These are phyloP conservation scores for Aspergillus felis DNA, from an alignment of 2,329 filamentous ascomycete species.

Conservation along the genomic window DNA sequence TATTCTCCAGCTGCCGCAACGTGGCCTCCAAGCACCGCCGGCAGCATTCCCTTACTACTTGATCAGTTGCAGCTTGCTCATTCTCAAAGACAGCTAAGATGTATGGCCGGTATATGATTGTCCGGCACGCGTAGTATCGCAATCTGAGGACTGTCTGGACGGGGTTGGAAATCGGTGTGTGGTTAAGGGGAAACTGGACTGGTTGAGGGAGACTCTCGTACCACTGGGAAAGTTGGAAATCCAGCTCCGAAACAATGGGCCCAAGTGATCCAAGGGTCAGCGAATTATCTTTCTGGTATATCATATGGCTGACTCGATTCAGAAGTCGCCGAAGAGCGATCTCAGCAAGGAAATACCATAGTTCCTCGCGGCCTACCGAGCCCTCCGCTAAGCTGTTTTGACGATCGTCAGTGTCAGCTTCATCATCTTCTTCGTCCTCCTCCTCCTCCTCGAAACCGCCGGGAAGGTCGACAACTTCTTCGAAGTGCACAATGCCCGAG, in stretches of 20 bases:
- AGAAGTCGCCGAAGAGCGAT: slow-evolving; percentile 73
- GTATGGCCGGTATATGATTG: slow-evolving; percentile 81
- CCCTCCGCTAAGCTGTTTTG: slow-evolving; percentile 40
- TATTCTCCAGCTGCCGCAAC: slow-evolving; percentile 73
- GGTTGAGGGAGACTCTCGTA: slow-evolving; percentile 72
- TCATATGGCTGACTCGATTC: slow-evolving; percentile 73
- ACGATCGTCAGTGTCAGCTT: slow-evolving; percentile 6
- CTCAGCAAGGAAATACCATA: slow-evolving; percentile 84
- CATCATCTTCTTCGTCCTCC: slow-evolving; percentile 46
- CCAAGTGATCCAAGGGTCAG: slow-evolving; percentile 69
- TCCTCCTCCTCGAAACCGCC: slow-evolving; percentile 68
- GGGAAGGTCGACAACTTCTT: slow-evolving; percentile 74
- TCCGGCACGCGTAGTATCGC: slow-evolving; percentile 79
- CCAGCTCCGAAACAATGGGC: slow-evolving; percentile 73
- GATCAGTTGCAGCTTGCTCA: slow-evolving; percentile 67
- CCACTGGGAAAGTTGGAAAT: slow-evolving; percentile 80
- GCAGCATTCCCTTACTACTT: slow-evolving; percentile 70
- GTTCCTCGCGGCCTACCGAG: slow-evolving; percentile 66
- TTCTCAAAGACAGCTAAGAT: slow-evolving; percentile 76
- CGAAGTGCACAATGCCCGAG: slow-evolving; percentile 76
- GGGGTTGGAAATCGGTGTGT: slow-evolving; percentile 64
- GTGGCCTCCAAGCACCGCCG: slow-evolving; percentile 78
- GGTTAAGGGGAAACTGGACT: slow-evolving; percentile 72
- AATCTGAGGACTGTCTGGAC: slow-evolving; percentile 75
- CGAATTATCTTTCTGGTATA: slow-evolving; percentile 70